phyloP scores from a whole-genome alignment of 2,329 filamentous ascomycete species.

The Dothistroma septosporum region DNA sequence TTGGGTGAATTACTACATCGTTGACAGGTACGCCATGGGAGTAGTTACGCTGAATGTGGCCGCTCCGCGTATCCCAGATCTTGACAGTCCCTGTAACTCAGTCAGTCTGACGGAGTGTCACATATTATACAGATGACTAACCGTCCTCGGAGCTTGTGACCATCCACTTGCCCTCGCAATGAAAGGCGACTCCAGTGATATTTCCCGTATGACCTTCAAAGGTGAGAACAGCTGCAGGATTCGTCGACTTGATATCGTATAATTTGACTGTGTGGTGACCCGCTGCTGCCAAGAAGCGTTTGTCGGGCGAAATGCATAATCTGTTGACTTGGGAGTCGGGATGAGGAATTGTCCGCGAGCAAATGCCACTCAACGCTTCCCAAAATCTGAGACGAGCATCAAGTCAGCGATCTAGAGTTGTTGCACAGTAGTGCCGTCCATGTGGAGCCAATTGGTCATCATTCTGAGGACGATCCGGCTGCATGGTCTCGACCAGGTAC shows the following conservation, averaged over 20 bases:
- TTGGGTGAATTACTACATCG: slow-evolving; percentile 98
- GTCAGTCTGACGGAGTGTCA: slow-evolving; percentile 1
- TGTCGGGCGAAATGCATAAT: slow-evolving; percentile 96
- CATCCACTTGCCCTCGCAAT: slow-evolving; percentile 99
- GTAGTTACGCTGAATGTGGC: slow-evolving; percentile 87
- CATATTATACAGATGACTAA: slow-evolving; percentile 3
- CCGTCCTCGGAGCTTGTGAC: slow-evolving; percentile 96
- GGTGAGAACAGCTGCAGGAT: slow-evolving; percentile 84
- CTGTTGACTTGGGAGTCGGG: slow-evolving; percentile 98
- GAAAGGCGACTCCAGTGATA: slow-evolving; percentile 93
- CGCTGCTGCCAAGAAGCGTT: slow-evolving; percentile 83
- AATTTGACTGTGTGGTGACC: slow-evolving; percentile 87
- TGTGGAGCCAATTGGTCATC: neutral
- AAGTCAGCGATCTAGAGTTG: neutral
- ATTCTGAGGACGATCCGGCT: neutral
- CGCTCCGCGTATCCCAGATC: slow-evolving; percentile 90
- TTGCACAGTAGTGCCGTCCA: neutral
- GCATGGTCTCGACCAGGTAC: neutral
- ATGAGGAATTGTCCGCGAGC: slow-evolving; percentile 95
- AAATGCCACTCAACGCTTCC: slow-evolving; percentile 97
- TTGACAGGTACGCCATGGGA: slow-evolving; percentile 85
- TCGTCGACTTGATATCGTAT: slow-evolving; percentile 98
- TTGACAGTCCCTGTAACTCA: slow-evolving; percentile 63
- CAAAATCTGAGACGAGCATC: slow-evolving; percentile 65
- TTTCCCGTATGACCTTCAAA: slow-evolving; percentile 97